Evolutionary conservation across 805 yeast genomes (phyloP), one percentile per base, ranked within the genome.

Genomic region (Candida succiphila): DNA sequence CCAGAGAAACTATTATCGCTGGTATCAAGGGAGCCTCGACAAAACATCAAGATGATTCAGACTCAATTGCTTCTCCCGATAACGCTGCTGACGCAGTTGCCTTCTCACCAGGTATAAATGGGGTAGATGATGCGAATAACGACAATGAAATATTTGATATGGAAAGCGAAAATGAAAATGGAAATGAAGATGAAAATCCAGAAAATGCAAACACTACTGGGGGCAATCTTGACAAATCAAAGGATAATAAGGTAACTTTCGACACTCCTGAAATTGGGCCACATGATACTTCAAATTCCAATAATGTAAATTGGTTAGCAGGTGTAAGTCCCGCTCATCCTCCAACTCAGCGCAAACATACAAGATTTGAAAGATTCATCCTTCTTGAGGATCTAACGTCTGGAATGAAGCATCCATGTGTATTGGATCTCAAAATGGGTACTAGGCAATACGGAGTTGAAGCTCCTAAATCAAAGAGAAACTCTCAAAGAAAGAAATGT

Each of bases 381-480:
- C 57, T 92, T 8, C 63, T 92, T 32, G 98, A 94, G 51, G 99
- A 92, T 59, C 60, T 92, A 31, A 92, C 97, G 0, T 69, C 78
- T 35, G 84, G 85, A 17, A 75, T 89, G 77, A 63, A 58, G 21
- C 72, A 71, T 42, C 96, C 98, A 1, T 88, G 96, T 52, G 97
- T 89, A 1, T 61, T 92, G 32, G 99, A 92, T 58, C 64, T 92
- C 46, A 92, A 92, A 52, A 92, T 92, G 97, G 99, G 99, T 1
- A 89, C 99, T 0, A 68, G 99, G 37, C 99, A 92, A 57, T 92
- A 92, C 49, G 98, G 99, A 8, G 80, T 89, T n/a, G 95, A 87
- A 42, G 96, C 97, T 0, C 66, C 68, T 5, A 54, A 59, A 12
- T 60, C 75, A 31, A 92, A 92, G 56, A 80, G 77, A 49, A 52